Percentiles rank a stretch among this genome's conserved stretches.
These are phyloP conservation scores for Exophiala sideris DNA, from an alignment of 2,329 filamentous ascomycete genomes.

Conservation along the genomic window DNA sequence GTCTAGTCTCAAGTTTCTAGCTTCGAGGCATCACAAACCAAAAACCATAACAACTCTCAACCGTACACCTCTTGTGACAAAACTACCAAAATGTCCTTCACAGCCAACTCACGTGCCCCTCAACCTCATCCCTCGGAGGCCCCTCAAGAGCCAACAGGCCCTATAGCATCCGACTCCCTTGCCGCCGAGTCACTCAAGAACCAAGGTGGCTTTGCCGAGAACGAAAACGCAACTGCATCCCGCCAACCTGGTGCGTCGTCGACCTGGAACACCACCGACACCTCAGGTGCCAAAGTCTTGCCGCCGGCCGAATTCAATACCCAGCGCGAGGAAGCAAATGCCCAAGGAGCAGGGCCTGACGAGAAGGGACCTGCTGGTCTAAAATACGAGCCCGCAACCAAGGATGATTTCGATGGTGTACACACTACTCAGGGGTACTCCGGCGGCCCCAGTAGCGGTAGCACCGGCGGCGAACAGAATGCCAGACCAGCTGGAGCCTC, in stretches of 20 bases:
- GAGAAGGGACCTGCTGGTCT: conserved; percentile 31
- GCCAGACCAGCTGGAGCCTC: conserved; percentile 24
- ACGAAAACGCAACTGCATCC: conserved; percentile 52
- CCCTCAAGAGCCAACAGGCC: conserved; percentile 61
- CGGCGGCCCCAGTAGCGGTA: conserved; percentile 25
- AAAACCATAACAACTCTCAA: not conserved
- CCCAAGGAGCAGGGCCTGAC: conserved; percentile 43
- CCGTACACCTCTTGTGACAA: not conserved
- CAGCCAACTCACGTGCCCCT: conserved; percentile 22
- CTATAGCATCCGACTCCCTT: conserved; percentile 66
- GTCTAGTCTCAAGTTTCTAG: too few species aligned
- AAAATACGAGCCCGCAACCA: conserved; percentile 40
- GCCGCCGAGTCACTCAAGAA: conserved; percentile 63
- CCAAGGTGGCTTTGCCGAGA: conserved; percentile 60
- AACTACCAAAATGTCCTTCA: conserved; percentile 22
- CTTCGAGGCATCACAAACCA: too few species aligned
- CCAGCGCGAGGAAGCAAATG: conserved; percentile 43
- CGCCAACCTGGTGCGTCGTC: conserved; percentile 51
- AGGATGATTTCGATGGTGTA: conserved; percentile 38
- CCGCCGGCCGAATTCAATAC: conserved; percentile 47
- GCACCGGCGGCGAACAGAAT: conserved; percentile 10
- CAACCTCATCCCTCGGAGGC: conserved; percentile 52
- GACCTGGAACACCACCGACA: conserved; percentile 57
- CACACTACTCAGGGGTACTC: conserved; percentile 37
- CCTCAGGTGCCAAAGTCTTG: conserved; percentile 51